Percentiles rank a stretch among this genome's conserved stretches.
phyloP scores from a whole-genome alignment of 2,329 filamentous ascomycete species.

The Colletotrichum shisoi region DNA sequence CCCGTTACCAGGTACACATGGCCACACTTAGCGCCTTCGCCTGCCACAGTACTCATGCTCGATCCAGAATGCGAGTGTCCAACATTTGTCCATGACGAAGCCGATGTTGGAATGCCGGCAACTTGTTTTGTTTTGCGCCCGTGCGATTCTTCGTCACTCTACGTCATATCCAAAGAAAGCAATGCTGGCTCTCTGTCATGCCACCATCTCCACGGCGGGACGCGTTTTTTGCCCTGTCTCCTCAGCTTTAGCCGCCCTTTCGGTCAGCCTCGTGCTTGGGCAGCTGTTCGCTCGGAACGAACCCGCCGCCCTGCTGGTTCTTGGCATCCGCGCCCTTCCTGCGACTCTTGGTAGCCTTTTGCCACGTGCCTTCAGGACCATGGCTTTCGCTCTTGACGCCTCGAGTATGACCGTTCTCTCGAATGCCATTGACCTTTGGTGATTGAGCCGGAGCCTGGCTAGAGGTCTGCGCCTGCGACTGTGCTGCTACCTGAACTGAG shows the following conservation, averaged over 20 bases:
- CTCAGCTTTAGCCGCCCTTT: constrained; percentile 64
- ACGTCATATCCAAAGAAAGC: constrained; percentile 35
- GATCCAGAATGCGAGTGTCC: constrained; percentile 37
- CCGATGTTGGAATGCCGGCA: not conserved
- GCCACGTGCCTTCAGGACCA: constrained; percentile 60
- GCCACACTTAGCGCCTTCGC: not conserved
- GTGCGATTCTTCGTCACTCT: not conserved
- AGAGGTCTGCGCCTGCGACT: constrained; percentile 37
- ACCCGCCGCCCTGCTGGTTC: constrained; percentile 51
- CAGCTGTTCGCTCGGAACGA: constrained; percentile 57
- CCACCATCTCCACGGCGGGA: no score
- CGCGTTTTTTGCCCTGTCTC: not conserved
- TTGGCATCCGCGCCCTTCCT: constrained; percentile 62
- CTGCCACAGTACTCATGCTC: not conserved
- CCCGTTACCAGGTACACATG: not conserved
- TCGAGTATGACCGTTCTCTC: constrained; percentile 63
- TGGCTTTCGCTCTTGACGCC: constrained; percentile 63
- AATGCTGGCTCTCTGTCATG: constrained; percentile 22
- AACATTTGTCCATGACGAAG: constrained; percentile 25
- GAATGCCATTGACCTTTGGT: constrained; percentile 52
- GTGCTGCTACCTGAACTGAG: constrained; percentile 37
- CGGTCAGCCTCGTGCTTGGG: constrained; percentile 68
- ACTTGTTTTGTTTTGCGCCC: not conserved
- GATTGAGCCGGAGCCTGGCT: constrained; percentile 43
- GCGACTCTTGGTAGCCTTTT: constrained; percentile 64